Evolutionary conservation across 139 green algal species (phyloP), one percentile per base, ranked within the genome.

Genomic region (Tetraselmis striata): DNA sequence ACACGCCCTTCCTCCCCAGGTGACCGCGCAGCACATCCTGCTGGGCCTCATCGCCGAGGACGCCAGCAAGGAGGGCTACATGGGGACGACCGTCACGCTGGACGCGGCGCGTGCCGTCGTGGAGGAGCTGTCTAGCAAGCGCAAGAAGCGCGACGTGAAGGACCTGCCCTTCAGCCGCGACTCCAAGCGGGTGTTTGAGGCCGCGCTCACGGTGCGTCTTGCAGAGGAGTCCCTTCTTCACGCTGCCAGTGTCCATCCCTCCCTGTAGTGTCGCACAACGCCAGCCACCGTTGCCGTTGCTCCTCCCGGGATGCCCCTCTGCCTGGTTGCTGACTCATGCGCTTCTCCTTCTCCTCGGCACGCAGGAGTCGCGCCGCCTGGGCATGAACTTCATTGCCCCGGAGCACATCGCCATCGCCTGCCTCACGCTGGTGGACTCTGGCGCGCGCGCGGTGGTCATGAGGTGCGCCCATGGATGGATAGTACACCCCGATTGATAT

Each of bases 341-440:
- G n/a, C 11, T 31, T 77, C 74, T 18, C 74, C 25, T n/a, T 29
- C 26, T 77, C 2, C 74, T 28, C 5, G 11, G 25, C n/a, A 59
- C 85, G 84, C 85, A 96, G 85, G 91, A 98, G 82, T 95, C 92
- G 75, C 91, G 90, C 79, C 87, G 88, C 80, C 85, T 91, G 77
- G 88, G 89, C 29, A 90, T 96, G 67, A 94, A 91, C 25, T 98
- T 93, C 90, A 96, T 98, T 31, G 87, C 90, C 1, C 94, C 96
- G 2, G 95, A 98, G 87, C 95, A 98, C 87, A 93, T 98, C 45
- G 59, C 94, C 31, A 81, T 98, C 30, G 94, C 93, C 1, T 81
- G 98, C 79, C 80, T 98, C 1, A 82, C 59, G 2, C 86, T 89
- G 76, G 82, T 59, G 0, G 86, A 93, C 77, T 80, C 11, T 79